phyloP scores from a whole-genome alignment of 2,329 filamentous ascomycete genomes.

The Dactylellina leptospora region DNA sequence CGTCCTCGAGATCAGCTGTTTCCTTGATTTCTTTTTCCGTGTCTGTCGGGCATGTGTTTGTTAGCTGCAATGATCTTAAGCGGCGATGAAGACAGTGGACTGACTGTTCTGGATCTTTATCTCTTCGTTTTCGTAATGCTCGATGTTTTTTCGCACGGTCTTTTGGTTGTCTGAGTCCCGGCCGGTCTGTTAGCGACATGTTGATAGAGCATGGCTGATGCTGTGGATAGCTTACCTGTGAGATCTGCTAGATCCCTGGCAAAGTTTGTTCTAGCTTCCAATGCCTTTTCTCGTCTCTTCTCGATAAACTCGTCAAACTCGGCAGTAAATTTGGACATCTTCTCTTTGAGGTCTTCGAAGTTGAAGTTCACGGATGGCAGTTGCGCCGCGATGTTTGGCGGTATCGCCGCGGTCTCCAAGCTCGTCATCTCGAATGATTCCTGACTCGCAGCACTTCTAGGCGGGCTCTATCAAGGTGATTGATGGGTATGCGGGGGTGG shows the following conservation, averaged over 20 bases:
- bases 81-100: constrained; percentile 8
- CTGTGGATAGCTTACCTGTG: constrained; percentile 71
- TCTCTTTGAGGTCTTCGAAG: constrained; percentile 92
- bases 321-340: constrained; percentile 90
- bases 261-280: constrained; percentile 94
- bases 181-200: not conserved
- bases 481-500: no score
- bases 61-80: not conserved
- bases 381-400: constrained; percentile 70
- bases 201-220: not conserved
- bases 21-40: constrained; percentile 68
- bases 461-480: no score
- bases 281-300: constrained; percentile 82
- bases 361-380: constrained; percentile 93
- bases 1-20: constrained; percentile 74
- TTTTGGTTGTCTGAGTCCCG: constrained; percentile 51
- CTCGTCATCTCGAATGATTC: constrained; percentile 31
- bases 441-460: not conserved
- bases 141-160: constrained; percentile 55
- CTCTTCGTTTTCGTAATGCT: constrained; percentile 55
- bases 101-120: constrained; percentile 54
- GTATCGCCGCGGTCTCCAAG: constrained; percentile 46
- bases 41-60: not conserved
- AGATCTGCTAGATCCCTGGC: constrained; percentile 88
- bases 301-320: constrained; percentile 96